Evolutionary conservation across 2,329 filamentous ascomycete species (phyloP).

Genomic region (Sphaerulina musiva): DNA sequence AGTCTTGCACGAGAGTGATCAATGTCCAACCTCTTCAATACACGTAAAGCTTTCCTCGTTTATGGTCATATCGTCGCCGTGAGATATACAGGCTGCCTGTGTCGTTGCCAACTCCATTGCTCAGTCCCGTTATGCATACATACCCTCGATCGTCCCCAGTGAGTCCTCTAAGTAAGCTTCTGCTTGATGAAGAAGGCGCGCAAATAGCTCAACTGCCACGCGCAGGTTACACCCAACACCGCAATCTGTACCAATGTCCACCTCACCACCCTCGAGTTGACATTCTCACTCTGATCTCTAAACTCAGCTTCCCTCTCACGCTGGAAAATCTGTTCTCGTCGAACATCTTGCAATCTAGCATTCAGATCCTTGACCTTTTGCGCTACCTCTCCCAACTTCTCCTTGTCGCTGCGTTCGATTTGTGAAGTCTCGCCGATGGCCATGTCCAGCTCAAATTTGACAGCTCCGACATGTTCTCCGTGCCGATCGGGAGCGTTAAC

Average conservation of each 20-base stretch:
- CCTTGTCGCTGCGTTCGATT: slow-evolving; percentile 90
- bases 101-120: slow-evolving; percentile 9
- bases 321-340: slow-evolving; percentile 94
- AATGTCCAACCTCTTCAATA: neutral
- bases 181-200: slow-evolving; percentile 99
- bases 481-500: slow-evolving; percentile 65
- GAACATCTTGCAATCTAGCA: slow-evolving; percentile 75
- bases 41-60: slow-evolving; percentile 5
- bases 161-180: slow-evolving; percentile 71
- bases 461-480: slow-evolving; percentile 61
- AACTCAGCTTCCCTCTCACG: slow-evolving; percentile 97
- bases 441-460: slow-evolving; percentile 81
- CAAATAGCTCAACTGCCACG: slow-evolving; percentile 94
- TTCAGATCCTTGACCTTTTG: slow-evolving; percentile 86
- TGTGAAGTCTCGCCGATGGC: slow-evolving; percentile 90
- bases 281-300: slow-evolving; percentile 91
- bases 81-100: slow-evolving; percentile 3
- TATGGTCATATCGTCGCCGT: slow-evolving; percentile 5
- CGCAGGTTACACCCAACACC: slow-evolving; percentile 79
- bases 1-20: no score
- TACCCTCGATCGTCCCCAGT: neutral
- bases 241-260: slow-evolving; percentile 90
- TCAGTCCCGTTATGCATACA: slow-evolving; percentile 13
- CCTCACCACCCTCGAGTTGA: slow-evolving; percentile 82
- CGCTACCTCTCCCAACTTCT: slow-evolving; percentile 83